Evolutionary conservation across 495 filamentous ascomycete species (phyloP).

Genomic region (Hypoxylon crocopeplum): DNA sequence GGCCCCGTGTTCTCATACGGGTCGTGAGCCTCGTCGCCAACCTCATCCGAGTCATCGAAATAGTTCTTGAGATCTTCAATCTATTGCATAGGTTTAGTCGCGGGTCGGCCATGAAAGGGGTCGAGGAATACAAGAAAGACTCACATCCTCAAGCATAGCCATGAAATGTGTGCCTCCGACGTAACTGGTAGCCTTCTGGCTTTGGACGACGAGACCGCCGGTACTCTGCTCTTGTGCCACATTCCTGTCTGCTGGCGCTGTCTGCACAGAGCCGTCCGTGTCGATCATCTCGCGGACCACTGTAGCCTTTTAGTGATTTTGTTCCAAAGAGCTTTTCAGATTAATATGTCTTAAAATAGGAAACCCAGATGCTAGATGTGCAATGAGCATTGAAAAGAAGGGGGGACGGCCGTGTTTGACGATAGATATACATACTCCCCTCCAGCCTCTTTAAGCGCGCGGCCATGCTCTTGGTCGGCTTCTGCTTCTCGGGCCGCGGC

Average conservation of each 20-base stretch:
- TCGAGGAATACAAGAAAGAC: conserved; percentile 18
- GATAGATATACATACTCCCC: conserved; percentile 37
- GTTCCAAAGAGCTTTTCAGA: not conserved
- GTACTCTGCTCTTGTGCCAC: conserved; percentile 18
- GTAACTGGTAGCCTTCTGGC: conserved; percentile 48
- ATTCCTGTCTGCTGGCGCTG: conserved; percentile 25
- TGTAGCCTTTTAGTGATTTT: conserved; percentile 13
- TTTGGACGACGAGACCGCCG: conserved; percentile 44
- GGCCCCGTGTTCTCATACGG: conserved; percentile 39
- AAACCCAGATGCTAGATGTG: no score
- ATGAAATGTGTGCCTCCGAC: conserved; percentile 63
- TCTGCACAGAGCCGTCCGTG: conserved; percentile 33
- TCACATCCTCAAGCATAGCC: conserved; percentile 61
- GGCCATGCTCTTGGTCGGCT: conserved; percentile 53
- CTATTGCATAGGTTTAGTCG: conserved; percentile 29
- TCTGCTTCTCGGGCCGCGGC: conserved; percentile 47
- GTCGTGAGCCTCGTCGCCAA: conserved; percentile 36
- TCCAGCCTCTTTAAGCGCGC: conserved; percentile 61
- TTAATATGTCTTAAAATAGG: no score
- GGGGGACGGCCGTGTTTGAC: not conserved
- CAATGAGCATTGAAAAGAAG: not conserved
- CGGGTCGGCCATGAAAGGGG: not conserved
- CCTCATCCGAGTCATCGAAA: conserved; percentile 49
- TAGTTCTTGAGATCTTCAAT: conserved; percentile 55
- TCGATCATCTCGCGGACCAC: conserved; percentile 59